Evolutionary conservation across 805 yeast species (phyloP), one percentile per base, ranked within the genome.

Genomic region (Saturnispora halmiae): DNA sequence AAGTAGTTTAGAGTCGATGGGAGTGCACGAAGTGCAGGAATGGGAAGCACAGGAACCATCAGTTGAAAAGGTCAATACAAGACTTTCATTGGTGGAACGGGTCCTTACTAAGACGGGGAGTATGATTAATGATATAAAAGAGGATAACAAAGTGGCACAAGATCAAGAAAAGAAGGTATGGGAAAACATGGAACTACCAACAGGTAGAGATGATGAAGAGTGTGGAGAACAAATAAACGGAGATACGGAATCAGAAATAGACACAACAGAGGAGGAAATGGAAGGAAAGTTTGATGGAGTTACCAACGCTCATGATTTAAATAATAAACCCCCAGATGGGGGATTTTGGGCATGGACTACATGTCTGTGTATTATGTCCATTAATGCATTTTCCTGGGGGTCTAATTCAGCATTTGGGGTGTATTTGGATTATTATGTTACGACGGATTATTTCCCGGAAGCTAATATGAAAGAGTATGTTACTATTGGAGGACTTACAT

Each of bases 381-480:
- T 52, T 52, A 49, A 61, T 40, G 47, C 69, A 40, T 59, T 70
- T 36, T 66, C 75, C 4, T 74, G 79, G 79, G 80, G 80, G 21
- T 54, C 69, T 8, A 75, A 72, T 47, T 64, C 75, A 8, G 63
- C 69, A 0, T 77, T 64, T 50, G 80, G 81, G 11, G 75, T 77
- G 3, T 72, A 70, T 51, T 58, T 77, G 15, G 60, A 67, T 32
- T 72, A 63, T 52, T 77, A 74, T 51, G 47, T 70, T 9, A 53
- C 62, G 9, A 45, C 63, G 3, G 51, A 60, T 43, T 47, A 53
- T 31, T 77, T 76, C 42, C 63, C 66, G 0, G 76, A 71, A 6
- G 79, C 79, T 0, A 57, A 67, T 9, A 61, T 65, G 46, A 68
- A 67, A 30, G 75, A 72, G 40, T 77, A 60, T 54, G 79, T 81